Conservation (phyloP, 1,284 basidiomycete genomes). For the Cryptococcus sp. region DNA sequence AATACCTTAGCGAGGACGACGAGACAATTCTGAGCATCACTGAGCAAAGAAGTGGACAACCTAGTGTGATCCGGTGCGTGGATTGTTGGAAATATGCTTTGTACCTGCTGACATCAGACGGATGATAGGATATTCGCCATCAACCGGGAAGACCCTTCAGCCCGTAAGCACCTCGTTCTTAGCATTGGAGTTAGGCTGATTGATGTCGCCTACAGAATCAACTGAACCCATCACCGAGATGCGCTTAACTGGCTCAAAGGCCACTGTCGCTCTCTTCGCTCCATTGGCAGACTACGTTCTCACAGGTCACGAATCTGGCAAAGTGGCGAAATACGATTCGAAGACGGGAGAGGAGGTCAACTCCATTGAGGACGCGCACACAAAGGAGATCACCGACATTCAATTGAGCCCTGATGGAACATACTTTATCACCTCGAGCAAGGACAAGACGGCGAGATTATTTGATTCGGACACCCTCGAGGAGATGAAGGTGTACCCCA, state of each 20-base stretch:
- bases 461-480: conserved; percentile 85
- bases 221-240: conserved; percentile 75
- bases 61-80: conserved; percentile 53
- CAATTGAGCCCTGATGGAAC: conserved; percentile 87
- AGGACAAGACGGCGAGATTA: conserved; percentile 93
- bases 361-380: conserved; percentile 72
- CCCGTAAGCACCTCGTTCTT: conserved; percentile 64
- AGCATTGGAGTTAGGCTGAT: no score
- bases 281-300: conserved; percentile 77
- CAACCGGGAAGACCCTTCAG: conserved; percentile 74
- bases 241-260: conserved; percentile 88
- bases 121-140: conserved; percentile 75
- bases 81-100: conserved; percentile 31
- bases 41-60: conserved; percentile 92
- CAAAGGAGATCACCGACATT: conserved; percentile 82
- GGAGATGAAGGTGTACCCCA: conserved; percentile 89
- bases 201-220: conserved; percentile 60
- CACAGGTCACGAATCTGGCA: conserved; percentile 95
- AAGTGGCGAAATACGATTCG: conserved; percentile 84
- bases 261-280: conserved; percentile 91
- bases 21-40: conserved; percentile 87
- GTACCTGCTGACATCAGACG: conserved; percentile 60
- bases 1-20: conserved; percentile 70
- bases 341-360: conserved; percentile 87
- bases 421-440: conserved; percentile 94